Evolutionary conservation across 192 early-diverging fungal species (phyloP).

Genomic region (Coemansia sp.): DNA sequence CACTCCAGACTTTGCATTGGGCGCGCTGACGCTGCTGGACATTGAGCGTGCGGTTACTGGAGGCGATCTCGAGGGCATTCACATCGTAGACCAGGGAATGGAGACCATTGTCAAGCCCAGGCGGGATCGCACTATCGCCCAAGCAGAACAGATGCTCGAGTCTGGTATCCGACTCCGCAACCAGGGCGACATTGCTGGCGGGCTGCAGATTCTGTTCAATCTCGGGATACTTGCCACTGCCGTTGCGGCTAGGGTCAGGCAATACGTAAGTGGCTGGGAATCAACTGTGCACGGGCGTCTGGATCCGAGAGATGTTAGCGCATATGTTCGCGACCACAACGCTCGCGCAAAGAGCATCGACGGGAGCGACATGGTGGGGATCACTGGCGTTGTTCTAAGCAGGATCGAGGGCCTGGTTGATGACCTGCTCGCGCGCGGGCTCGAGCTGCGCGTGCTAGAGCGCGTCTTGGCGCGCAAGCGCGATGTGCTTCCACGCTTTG

Average conservation of each 20-base stretch:
- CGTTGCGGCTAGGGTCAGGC: slow-evolving; percentile 12
- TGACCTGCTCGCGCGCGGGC: slow-evolving; percentile 18
- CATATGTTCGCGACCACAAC: slow-evolving; percentile 34
- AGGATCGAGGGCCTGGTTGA: slow-evolving; percentile 25
- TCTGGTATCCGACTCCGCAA: slow-evolving; percentile 28
- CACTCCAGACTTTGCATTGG: slow-evolving; percentile 29
- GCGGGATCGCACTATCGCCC: slow-evolving; percentile 8
- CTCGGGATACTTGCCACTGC: slow-evolving; percentile 24
- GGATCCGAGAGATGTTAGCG: slow-evolving; percentile 12
- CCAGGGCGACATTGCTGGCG: slow-evolving; percentile 30
- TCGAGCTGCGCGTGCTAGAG: slow-evolving; percentile 37
- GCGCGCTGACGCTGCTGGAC: slow-evolving; percentile 41
- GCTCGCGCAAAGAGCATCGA: slow-evolving; percentile 15
- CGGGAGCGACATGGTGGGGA: slow-evolving; percentile 37
- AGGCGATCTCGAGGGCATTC: slow-evolving; percentile 22
- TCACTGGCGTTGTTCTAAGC: slow-evolving; percentile 25
- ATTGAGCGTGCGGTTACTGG: slow-evolving; percentile 21
- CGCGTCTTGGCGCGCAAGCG: slow-evolving; percentile 45
- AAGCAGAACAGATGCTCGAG: slow-evolving; percentile 26
- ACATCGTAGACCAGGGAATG: slow-evolving; percentile 26
- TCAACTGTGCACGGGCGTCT: slow-evolving; percentile 6
- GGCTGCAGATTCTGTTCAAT: slow-evolving; percentile 32
- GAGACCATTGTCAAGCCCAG: slow-evolving; percentile 3
- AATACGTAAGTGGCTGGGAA: slow-evolving; percentile 11
- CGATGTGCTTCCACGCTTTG: slow-evolving; percentile 31